Evolutionary conservation across 495 filamentous ascomycete genomes (phyloP).

Genomic region (Hypoxylon crocopeplum): DNA sequence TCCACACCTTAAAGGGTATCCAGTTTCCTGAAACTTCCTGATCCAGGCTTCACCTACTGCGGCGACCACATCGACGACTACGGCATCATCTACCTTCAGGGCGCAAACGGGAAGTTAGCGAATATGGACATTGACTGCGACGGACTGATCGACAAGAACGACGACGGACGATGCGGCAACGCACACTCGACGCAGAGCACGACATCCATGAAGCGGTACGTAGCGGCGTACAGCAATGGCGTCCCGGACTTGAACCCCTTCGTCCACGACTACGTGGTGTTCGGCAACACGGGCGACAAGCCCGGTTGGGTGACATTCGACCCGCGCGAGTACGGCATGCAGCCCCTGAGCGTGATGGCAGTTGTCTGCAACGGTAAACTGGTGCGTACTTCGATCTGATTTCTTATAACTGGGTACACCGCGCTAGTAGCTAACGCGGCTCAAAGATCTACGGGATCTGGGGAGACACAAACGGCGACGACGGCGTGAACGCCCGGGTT

Average conservation of each 20-base stretch:
- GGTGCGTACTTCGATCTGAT: too few species aligned
- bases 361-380: slow-evolving; percentile 58
- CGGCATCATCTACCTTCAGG: slow-evolving; percentile 15
- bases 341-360: slow-evolving; percentile 62
- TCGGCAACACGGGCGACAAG: slow-evolving; percentile 52
- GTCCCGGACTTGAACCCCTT: slow-evolving; percentile 60
- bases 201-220: slow-evolving; percentile 53
- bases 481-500: slow-evolving; percentile 47
- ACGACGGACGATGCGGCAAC: slow-evolving; percentile 41
- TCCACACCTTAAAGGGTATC: neutral
- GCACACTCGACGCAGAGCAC: slow-evolving; percentile 49
- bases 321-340: slow-evolving; percentile 51
- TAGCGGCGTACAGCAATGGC: slow-evolving; percentile 30
- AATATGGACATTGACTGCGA: slow-evolving; percentile 67
- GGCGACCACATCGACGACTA: slow-evolving; percentile 14
- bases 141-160: slow-evolving; percentile 44
- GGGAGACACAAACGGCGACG: slow-evolving; percentile 66
- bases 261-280: slow-evolving; percentile 61
- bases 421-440: neutral
- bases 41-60: slow-evolving; percentile 16
- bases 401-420: too few species aligned
- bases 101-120: slow-evolving; percentile 6
- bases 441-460: slow-evolving; percentile 64
- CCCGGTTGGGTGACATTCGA: slow-evolving; percentile 42
- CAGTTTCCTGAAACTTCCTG: neutral